Base-by-base conservation (phyloP, 257 asterid species). In the Lantana camara region DNA sequence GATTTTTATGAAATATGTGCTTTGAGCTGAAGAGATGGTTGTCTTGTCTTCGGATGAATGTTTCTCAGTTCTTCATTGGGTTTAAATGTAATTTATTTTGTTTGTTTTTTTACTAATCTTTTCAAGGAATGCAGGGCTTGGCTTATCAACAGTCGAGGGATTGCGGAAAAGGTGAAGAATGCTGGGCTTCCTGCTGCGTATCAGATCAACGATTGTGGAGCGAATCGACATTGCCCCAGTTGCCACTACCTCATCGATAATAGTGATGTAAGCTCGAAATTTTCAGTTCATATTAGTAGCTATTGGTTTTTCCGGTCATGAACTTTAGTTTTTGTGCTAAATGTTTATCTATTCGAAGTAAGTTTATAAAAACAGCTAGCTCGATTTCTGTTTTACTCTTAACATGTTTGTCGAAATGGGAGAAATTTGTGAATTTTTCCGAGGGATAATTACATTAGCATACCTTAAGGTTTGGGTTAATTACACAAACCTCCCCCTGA, bases 151-250 rank as follows among this genome's bases (percentile, higher is more conserved):
- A 56, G 90, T 61, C 80, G 84, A 66, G 96, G 89, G 30, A 75
- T 94, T 0, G 97, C 96, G 12, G 68, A 63, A 23, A 91, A 86
- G 75, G 95, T 94, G 60, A 86, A 82, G 71, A 83, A 77, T 77
- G 92, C 91, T n/a, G 75, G 83, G 75, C 40, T 71, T 9, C 84
- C 84, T 1, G 67, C 80, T 57, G 75, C 74, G 5, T 8, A 46
- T 62, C 90, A 82, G 69, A 79, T 82, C 72, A 73, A 86, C 19
- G 98, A 88, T 67, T 80, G 83, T 30, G 98, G 87, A 57, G 95
- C 95, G 7, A 80, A 71, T 30, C 64, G 69, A 4, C 80, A 68
- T 68, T 91, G 98, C 77, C 96, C 95, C 54, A 84, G 79, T 21
- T 94, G 98, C 77, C 74, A 72, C 12, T 57, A 52, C 64, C 35